A percentile compares a stretch with the other conserved stretches of the same genome.
phyloP scores from a whole-genome alignment of 139 green algal species.

The Chlorella sorokiniana region DNA sequence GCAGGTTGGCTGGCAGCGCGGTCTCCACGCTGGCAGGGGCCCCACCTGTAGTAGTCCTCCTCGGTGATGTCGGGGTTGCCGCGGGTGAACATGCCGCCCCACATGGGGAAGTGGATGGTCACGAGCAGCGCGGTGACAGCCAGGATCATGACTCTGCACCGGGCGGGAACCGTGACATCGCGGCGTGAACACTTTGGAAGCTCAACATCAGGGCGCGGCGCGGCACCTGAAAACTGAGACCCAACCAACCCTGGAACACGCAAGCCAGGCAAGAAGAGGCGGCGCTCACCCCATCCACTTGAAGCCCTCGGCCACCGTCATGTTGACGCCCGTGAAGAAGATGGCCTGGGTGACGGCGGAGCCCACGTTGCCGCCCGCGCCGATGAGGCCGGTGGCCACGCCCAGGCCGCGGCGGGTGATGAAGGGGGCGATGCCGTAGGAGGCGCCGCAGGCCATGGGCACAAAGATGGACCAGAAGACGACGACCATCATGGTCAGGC shows the following conservation, averaged over 20 bases:
- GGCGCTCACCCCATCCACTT: slow-evolving; percentile 11
- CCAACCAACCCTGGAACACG: no score
- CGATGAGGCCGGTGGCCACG: slow-evolving; percentile 86
- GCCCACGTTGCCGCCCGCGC: slow-evolving; percentile 89
- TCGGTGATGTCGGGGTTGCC: slow-evolving; percentile 70
- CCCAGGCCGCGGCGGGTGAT: slow-evolving; percentile 68
- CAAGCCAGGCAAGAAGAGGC: no score
- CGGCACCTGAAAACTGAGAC: no score
- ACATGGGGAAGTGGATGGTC: slow-evolving; percentile 91
- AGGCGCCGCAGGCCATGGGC: slow-evolving; percentile 54
- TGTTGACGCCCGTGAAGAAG: slow-evolving; percentile 78
- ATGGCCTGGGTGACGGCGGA: slow-evolving; percentile 84
- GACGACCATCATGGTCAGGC: slow-evolving; percentile 79
- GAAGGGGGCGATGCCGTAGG: slow-evolving; percentile 62
- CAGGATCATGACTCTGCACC: slow-evolving; percentile 90
- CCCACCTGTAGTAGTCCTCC: slow-evolving; percentile 85
- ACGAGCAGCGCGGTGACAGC: slow-evolving; percentile 66
- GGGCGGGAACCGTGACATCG: no score
- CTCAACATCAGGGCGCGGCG: no score
- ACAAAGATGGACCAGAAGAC: slow-evolving; percentile 80
- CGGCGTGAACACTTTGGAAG: no score
- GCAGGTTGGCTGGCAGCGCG: no score
- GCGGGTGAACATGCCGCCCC: slow-evolving; percentile 83
- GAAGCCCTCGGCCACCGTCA: slow-evolving; percentile 62
- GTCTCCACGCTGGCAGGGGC: no score